Evolutionary conservation across 2,329 filamentous ascomycete species (phyloP).

Genomic region (Scedosporium dehoogii): DNA sequence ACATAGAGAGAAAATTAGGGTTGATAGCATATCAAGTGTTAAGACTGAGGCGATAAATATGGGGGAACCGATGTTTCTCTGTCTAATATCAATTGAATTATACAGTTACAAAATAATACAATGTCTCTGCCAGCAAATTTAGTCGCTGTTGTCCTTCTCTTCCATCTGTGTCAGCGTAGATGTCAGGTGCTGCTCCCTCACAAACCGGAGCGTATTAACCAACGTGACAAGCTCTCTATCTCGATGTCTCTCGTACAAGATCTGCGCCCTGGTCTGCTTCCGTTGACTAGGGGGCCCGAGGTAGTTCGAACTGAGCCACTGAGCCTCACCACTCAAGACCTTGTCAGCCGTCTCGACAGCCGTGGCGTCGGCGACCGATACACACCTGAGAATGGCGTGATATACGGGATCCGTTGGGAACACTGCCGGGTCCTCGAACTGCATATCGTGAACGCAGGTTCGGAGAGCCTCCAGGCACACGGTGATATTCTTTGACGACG

Average conservation of each 20-base stretch:
- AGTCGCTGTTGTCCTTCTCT: too few species aligned
- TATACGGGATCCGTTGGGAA: constrained; percentile 31
- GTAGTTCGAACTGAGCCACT: constrained; percentile 14
- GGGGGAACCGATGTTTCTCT: neutral
- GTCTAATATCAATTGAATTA: neutral
- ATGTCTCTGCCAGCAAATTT: too few species aligned
- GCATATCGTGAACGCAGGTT: constrained; percentile 51
- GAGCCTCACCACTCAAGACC: constrained; percentile 10
- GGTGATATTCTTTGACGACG: constrained; percentile 28
- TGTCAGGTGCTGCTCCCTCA: neutral
- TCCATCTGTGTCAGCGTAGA: too few species aligned
- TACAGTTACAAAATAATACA: neutral
- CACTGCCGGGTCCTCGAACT: constrained; percentile 41
- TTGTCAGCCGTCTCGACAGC: constrained; percentile 19
- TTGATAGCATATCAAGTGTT: neutral
- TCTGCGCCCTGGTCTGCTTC: constrained; percentile 1
- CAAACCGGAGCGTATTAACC: neutral
- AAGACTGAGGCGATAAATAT: too few species aligned
- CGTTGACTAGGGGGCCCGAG: neutral
- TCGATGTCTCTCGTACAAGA: neutral
- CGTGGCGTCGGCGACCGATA: constrained; percentile 42
- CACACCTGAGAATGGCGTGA: constrained; percentile 40
- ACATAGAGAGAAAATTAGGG: neutral
- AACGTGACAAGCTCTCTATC: constrained; percentile 5
- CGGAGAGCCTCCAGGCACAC: constrained; percentile 37